A percentile compares a stretch with the other conserved stretches of the same genome.
Evolutionary conservation across 1,139 yeast species (phyloP).

Genomic region (Lodderomyces parapsilosis): DNA sequence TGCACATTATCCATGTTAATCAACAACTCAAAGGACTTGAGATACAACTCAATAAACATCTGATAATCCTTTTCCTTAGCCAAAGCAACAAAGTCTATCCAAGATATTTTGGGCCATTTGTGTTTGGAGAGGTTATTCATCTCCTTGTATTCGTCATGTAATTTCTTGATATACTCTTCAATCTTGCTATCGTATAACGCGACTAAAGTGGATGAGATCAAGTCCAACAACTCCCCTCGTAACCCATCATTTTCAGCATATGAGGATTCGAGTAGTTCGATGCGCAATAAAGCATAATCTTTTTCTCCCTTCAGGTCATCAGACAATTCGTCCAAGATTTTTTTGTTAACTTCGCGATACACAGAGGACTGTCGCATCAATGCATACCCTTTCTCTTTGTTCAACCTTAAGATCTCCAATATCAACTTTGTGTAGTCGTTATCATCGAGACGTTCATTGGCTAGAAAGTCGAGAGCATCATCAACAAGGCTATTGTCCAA

Average conservation of each 20-base stretch:
- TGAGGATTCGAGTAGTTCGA: conserved; percentile 37
- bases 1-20: background rate
- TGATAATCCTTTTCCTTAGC: conserved; percentile 14
- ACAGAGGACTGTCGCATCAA: conserved; percentile 30
- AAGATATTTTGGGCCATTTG: conserved; percentile 38
- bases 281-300: conserved; percentile 28
- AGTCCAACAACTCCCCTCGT: conserved; percentile 18
- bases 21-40: conserved; percentile 34
- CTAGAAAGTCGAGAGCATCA: conserved; percentile 8
- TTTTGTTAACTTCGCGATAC: conserved; percentile 28
- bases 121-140: conserved; percentile 30
- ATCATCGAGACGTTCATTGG: conserved; percentile 9
- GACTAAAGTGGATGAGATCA: conserved; percentile 12
- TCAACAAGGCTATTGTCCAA: conserved; percentile 16
- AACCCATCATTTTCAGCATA: conserved; percentile 16
- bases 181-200: conserved; percentile 16
- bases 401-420: conserved; percentile 30
- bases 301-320: conserved; percentile 19
- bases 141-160: conserved; percentile 26
- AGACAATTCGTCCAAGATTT: conserved; percentile 32
- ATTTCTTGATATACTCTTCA: conserved; percentile 24
- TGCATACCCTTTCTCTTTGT: conserved; percentile 27
- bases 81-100: conserved; percentile 35
- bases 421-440: conserved; percentile 17
- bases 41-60: conserved; percentile 27